Base-by-base conservation (phyloP, 495 filamentous ascomycete genomes). In the Tetracladium setigerum region DNA sequence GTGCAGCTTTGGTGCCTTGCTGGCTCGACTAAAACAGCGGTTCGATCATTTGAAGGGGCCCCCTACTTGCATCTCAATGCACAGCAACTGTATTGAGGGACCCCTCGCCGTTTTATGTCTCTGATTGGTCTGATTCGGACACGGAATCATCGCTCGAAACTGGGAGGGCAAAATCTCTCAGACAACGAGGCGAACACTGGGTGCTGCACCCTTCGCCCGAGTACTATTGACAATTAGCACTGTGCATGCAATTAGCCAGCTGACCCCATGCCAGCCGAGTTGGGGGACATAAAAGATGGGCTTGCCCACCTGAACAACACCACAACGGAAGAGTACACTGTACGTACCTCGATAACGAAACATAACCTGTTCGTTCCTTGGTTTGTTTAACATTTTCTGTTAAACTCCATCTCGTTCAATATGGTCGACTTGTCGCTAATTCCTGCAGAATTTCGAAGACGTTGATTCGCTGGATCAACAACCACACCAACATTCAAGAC, bases 131-230 rank as follows among this genome's bases (percentile, higher is more conserved):
- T 27, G 22, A n/a, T n/a, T n/a, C 22, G 3, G 22, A 27, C 22
- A 27, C 22, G 22, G 22, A 31, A 17, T 16, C 17, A 15, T 30
- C 30, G 9, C 48, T 48, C 39, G 15, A 44, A 18, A 39, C 14
- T 44, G 30, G 22, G 14, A 15, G 45, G 44, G 50, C 50, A 48
- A 43, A 43, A 13, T 13, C 22, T 27, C 10, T 30, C 17, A 13
- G 19, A 43, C 13, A 48, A 54, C 45, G 51, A 54, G 51, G 51
- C 51, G 44, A 54, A 34, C 45, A 46, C 51, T 54, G 49, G 30
- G n/a, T 46, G 32, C 11, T n/a, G 38, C 17, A 18, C 17, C 32
- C 12, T 18, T 22, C 48, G 48, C 48, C 48, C 48, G 48, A 44
- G 4, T 51, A 44, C 6, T 51, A 45, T 17, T 44, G 34, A 44